Conservation (phyloP, 495 filamentous ascomycete genomes). For the Lasiosphaeria miniovina region DNA sequence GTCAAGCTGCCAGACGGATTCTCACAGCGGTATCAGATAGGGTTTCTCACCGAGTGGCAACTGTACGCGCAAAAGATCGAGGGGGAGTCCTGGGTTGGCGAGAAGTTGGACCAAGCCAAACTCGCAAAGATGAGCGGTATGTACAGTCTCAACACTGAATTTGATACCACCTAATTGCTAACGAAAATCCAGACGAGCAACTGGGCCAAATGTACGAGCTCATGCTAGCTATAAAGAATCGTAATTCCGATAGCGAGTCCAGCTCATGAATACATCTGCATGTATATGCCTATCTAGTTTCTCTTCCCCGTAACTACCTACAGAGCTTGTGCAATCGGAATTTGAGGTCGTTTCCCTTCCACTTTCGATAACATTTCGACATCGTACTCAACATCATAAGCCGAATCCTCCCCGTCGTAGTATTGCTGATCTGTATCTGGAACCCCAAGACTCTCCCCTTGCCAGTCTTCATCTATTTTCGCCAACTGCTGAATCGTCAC, state of each 20-base stretch:
- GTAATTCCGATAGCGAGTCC: conserved; percentile 35
- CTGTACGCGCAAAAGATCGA: conserved; percentile 88
- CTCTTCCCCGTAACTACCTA: background rate
- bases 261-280: background rate
- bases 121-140: conserved; percentile 93
- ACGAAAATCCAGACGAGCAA: conserved; percentile 71
- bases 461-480: no score
- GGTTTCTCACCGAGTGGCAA: conserved; percentile 96
- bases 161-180: background rate
- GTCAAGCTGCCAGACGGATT: no score
- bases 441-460: no score
- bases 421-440: no score
- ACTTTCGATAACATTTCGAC: no score
- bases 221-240: conserved; percentile 77
- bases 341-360: no score
- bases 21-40: conserved; percentile 56
- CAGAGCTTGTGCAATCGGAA: background rate
- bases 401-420: no score
- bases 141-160: conserved; percentile 26
- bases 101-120: conserved; percentile 71
- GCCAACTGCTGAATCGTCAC: no score
- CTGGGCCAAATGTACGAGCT: conserved; percentile 90
- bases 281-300: background rate
- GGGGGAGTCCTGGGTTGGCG: conserved; percentile 75
- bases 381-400: no score